Evolutionary conservation across 2,329 filamentous ascomycete genomes (phyloP), one percentile per base, ranked within the genome.

Genomic region (Ascochyta viciae-villosae): DNA sequence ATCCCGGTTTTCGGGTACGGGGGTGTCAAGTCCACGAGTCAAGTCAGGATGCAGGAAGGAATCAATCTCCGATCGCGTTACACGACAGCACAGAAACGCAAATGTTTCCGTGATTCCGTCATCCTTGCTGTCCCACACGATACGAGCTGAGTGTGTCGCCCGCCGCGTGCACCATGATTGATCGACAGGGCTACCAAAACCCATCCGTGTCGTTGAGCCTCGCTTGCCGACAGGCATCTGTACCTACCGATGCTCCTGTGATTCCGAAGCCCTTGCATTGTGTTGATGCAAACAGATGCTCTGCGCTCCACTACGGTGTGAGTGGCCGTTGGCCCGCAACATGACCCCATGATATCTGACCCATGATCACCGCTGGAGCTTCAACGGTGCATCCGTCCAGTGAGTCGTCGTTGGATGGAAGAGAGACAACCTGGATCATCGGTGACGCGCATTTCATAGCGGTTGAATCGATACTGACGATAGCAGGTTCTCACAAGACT

Each of bases 1-100:
- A 50, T 46, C 53, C 53, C 41, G 48, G 38, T 56, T 26, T 29
- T 42, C 42, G 53, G 53, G 43, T 39, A 51, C 38, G 37, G 53
- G 27, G 42, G 8, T 51, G 33, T 51, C 37, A 48, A 41, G 26
- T 48, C 42, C 47, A 47, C 47, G 53, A 56, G 53, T 56, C 38
- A 56, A 40, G 23, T 45, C 40, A 49, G 22, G 52, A 45, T 50
- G 27, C 29, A 22, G 15, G 40, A 41, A 50, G 53, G 24, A 39
- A 19, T 29, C 16, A 24, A 34, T 51, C 26, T 27, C 27, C 53
- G 47, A 56, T 56, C 43, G 43, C 3, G 53, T 56, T 48, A 27
- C 43, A 56, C 53, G n/a, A 44, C 53, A 47, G 42, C 24, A 47
- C n/a, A 26, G 41, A 16, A 37, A 56, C 42, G 41, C 42, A 27